Percentiles rank a stretch among this genome's conserved stretches.
These are phyloP conservation scores for Lavandula angustifolia DNA, from an alignment of 257 asterid genomes.

Conservation along the genomic window DNA sequence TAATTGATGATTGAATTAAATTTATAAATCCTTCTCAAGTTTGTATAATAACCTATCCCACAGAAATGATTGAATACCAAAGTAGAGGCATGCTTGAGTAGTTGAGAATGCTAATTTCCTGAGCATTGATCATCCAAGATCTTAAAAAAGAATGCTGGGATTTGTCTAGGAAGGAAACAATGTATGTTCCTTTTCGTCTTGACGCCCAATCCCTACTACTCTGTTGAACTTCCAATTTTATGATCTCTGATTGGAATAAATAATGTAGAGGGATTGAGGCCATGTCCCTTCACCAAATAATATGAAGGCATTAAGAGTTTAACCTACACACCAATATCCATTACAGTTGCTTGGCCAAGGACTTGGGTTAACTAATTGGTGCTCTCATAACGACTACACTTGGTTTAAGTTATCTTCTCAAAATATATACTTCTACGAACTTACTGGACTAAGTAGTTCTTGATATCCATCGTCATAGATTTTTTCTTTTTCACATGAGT, in stretches of 20 bases:
- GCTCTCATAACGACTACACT: neutral
- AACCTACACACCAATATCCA: neutral
- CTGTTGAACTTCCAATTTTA: neutral
- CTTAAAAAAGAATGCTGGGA: too few species aligned
- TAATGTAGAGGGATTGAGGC: neutral
- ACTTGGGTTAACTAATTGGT: neutral
- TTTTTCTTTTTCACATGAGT: too few species aligned
- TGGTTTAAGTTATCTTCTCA: neutral
- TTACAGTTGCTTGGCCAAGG: neutral
- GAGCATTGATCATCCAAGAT: conserved; percentile 1
- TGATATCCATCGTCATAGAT: too few species aligned
- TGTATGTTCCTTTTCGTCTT: neutral
- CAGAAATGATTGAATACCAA: too few species aligned
- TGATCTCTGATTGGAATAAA: neutral
- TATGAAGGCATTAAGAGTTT: too few species aligned
- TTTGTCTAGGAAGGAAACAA: too few species aligned
- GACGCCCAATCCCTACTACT: neutral
- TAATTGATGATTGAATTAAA: too few species aligned
- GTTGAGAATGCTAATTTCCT: neutral
- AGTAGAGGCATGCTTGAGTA: neutral
- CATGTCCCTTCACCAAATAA: neutral
- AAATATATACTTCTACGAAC: neutral
- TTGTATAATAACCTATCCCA: neutral
- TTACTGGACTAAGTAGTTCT: neutral
- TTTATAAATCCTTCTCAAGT: too few species aligned